A percentile compares a stretch with the other conserved stretches of the same genome.
Conservation (phyloP, 768 basidiomycete genomes). For the Clitopilus hobsonii region DNA sequence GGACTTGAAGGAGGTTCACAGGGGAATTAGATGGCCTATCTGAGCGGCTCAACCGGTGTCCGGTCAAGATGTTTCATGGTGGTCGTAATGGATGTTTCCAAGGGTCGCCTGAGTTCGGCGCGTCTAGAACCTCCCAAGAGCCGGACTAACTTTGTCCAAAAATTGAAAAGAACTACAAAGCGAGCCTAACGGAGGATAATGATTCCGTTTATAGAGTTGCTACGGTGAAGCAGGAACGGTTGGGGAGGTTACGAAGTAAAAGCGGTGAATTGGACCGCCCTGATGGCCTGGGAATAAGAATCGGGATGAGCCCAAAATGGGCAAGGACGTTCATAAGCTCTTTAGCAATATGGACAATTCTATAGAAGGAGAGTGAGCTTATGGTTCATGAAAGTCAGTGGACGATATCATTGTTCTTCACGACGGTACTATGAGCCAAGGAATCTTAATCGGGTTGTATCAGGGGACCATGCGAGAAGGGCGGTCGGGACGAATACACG, state of each 20-base stretch:
- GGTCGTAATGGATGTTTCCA: background rate
- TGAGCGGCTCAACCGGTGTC: background rate
- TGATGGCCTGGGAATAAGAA: background rate
- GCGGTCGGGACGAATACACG: slow-evolving; percentile 64
- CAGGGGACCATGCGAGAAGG: slow-evolving; percentile 29
- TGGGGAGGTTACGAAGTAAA: background rate
- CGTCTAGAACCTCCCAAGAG: background rate
- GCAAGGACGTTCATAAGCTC: no score
- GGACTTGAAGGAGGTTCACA: background rate
- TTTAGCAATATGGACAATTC: no score
- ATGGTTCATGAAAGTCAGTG: background rate
- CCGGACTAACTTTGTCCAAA: background rate
- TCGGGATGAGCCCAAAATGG: background rate
- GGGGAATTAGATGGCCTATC: background rate
- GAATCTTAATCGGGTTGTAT: slow-evolving; percentile 12
- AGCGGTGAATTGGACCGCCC: background rate
- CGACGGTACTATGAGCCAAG: slow-evolving; percentile 1
- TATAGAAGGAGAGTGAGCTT: background rate
- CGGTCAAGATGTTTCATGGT: background rate
- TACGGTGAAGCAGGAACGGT: no score
- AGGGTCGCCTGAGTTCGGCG: background rate
- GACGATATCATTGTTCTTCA: background rate
- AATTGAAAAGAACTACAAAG: background rate
- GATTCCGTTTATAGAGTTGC: no score
- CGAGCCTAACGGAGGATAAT: background rate